Evolutionary conservation across 2,329 filamentous ascomycete species (phyloP).

Genomic region (Arthrobotrys sphaeroides): DNA sequence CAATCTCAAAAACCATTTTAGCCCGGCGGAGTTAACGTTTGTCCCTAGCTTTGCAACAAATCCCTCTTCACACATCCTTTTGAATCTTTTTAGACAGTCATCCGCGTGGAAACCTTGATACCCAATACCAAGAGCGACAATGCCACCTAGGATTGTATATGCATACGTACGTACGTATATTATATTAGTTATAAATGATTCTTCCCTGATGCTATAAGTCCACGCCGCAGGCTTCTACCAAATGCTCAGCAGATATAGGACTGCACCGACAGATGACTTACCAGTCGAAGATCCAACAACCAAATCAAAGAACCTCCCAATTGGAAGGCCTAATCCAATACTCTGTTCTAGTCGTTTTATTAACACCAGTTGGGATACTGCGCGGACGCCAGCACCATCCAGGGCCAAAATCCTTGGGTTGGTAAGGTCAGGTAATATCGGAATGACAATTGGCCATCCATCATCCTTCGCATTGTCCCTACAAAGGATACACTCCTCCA

Average conservation of each 20-base stretch:
- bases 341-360: neutral
- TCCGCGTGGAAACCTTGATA: neutral
- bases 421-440: neutral
- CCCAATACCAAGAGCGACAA: constrained; percentile 15
- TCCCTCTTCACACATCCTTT: neutral
- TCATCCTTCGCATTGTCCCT: neutral
- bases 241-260: too few species aligned
- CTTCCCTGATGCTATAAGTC: too few species aligned
- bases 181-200: constrained; percentile 2
- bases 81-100: neutral
- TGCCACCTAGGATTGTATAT: neutral
- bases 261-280: neutral
- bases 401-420: constrained; percentile 8
- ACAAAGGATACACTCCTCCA: constrained; percentile 6
- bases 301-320: constrained; percentile 21
- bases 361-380: neutral
- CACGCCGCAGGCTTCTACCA: too few species aligned
- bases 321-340: constrained; percentile 12
- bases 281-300: constrained; percentile 2
- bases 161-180: neutral
- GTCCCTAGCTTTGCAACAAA: neutral
- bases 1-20: neutral
- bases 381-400: constrained; percentile 19
- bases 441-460: constrained; percentile 5
- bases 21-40: neutral